Percentiles rank a stretch among this genome's conserved stretches.
Conservation (phyloP, 2,329 filamentous ascomycete genomes). For the Calcarisporium arbuscula region DNA sequence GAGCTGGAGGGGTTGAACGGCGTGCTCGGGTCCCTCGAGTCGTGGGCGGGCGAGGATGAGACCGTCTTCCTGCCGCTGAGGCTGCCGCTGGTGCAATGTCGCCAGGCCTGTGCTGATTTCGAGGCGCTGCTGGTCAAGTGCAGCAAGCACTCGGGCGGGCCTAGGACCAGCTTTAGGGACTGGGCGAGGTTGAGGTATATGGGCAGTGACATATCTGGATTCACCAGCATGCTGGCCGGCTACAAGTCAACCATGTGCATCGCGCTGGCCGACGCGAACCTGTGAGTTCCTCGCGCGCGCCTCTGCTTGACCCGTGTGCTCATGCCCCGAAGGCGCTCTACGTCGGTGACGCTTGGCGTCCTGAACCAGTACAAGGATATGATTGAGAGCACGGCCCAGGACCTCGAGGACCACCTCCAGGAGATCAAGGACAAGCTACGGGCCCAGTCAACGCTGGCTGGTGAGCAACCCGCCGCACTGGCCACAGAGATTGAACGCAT, state of each 20-base stretch:
- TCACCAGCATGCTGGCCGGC: conserved; percentile 30
- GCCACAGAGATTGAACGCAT: conserved; percentile 1
- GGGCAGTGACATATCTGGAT: conserved; percentile 34
- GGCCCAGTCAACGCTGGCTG: neutral
- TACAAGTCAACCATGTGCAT: conserved; percentile 28
- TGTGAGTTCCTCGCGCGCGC: conserved; percentile 10
- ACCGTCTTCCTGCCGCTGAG: conserved; percentile 12
- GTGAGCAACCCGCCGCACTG: neutral
- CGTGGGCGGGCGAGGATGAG: conserved; percentile 1
- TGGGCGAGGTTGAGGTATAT: conserved; percentile 38
- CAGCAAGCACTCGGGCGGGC: conserved; percentile 25
- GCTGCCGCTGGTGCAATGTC: conserved; percentile 32
- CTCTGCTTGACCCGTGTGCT: neutral
- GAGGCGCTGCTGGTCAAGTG: conserved; percentile 24
- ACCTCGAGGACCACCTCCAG: conserved; percentile 9
- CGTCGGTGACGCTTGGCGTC: conserved; percentile 11
- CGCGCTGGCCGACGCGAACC: conserved; percentile 14
- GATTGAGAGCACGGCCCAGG: conserved; percentile 14
- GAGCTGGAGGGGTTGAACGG: conserved; percentile 8
- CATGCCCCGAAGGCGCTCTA: neutral
- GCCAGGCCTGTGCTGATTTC: conserved; percentile 36
- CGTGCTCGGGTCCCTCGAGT: conserved; percentile 6
- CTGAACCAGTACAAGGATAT: conserved; percentile 14
- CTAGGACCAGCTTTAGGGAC: conserved; percentile 33
- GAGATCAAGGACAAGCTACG: conserved; percentile 7